Evolutionary conservation across 2,329 filamentous ascomycete species (phyloP).

Genomic region (Myriosclerotinia scirpicola): DNA sequence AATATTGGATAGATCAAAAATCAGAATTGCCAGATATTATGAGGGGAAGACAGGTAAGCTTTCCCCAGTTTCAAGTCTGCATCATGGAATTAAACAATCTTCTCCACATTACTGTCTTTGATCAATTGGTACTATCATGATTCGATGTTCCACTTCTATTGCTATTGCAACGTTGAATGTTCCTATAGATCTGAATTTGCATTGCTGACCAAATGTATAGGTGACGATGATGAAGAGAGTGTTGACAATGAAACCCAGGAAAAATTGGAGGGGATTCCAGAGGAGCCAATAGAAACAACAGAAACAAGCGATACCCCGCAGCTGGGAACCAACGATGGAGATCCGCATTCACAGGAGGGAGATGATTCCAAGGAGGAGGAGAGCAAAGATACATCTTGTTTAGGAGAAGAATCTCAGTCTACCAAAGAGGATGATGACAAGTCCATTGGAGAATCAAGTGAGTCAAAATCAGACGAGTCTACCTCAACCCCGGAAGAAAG

Average conservation of each 20-base stretch:
- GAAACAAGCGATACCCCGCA: constrained; percentile 20
- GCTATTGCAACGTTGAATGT: constrained; percentile 7
- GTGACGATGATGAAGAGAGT: neutral
- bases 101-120: constrained; percentile 6
- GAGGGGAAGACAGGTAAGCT: constrained; percentile 19
- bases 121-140: constrained; percentile 4
- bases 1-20: constrained; percentile 27
- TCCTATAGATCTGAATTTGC: neutral
- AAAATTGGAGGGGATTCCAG: constrained; percentile 6
- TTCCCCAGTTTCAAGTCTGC: constrained; percentile 11
- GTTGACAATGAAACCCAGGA: constrained; percentile 14
- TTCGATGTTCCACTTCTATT: neutral
- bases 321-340: constrained; percentile 1
- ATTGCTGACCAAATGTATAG: constrained; percentile 14
- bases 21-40: constrained; percentile 25
- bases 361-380: neutral
- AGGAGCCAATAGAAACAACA: constrained; percentile 16
- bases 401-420: neutral
- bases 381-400: neutral
- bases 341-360: neutral
- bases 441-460: constrained; percentile 1
- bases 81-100: neutral
- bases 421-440: neutral
- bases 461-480: constrained; percentile 6
- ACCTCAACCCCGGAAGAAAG: neutral